Percentiles rank a stretch among this genome's conserved stretches.
Conservation (phyloP, 805 yeast genomes). For the Spathaspora passalidarum region DNA sequence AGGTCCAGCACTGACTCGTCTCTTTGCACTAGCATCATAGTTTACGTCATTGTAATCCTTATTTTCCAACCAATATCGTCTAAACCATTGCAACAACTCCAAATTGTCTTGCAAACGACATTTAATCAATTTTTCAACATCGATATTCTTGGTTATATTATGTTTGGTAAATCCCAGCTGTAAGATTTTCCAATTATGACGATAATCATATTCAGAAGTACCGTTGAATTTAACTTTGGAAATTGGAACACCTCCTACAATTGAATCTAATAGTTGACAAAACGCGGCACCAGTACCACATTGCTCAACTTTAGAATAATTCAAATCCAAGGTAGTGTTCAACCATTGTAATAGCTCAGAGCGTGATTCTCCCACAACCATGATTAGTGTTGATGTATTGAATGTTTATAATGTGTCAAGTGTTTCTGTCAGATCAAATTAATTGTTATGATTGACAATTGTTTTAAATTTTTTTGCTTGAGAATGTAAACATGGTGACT, state of each 20-base stretch:
- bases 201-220: slow-evolving; percentile 68
- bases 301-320: slow-evolving; percentile 79
- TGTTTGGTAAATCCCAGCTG: slow-evolving; percentile 78
- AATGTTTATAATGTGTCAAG: neutral
- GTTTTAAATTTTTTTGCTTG: neutral
- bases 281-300: slow-evolving; percentile 96
- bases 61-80: slow-evolving; percentile 75
- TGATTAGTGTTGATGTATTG: neutral
- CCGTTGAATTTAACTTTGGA: slow-evolving; percentile 65
- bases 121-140: slow-evolving; percentile 77
- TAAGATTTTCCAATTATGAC: slow-evolving; percentile 78
- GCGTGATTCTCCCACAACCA: slow-evolving; percentile 47
- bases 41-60: slow-evolving; percentile 51
- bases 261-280: slow-evolving; percentile 86
- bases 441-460: neutral
- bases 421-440: neutral
- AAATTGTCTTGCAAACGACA: slow-evolving; percentile 92
- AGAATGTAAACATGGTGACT: neutral
- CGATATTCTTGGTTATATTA: slow-evolving; percentile 67
- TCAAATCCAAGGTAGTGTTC: slow-evolving; percentile 62
- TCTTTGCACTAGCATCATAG: slow-evolving; percentile 59
- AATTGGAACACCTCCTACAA: slow-evolving; percentile 82
- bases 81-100: slow-evolving; percentile 92
- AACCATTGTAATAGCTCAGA: slow-evolving; percentile 84
- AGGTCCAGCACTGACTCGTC: slow-evolving; percentile 13